Conservation (phyloP, 2,329 filamentous ascomycete species). For the Xylariaceae sp. region DNA sequence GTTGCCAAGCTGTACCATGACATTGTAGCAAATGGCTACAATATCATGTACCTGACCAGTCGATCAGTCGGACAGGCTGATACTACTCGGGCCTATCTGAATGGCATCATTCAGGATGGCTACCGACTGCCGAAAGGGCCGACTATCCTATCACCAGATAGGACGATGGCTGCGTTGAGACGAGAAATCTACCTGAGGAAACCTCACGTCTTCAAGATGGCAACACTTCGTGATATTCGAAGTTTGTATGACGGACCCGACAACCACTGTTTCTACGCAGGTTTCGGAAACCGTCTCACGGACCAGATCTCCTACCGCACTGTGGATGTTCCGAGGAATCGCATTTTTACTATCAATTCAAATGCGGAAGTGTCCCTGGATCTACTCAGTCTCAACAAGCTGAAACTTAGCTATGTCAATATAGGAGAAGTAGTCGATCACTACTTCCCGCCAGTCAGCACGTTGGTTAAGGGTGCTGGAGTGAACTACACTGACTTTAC, state of each 20-base stretch:
- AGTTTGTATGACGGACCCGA: slow-evolving; percentile 69
- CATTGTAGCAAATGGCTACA: slow-evolving; percentile 92
- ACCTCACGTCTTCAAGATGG: slow-evolving; percentile 99
- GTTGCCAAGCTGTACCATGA: slow-evolving; percentile 97
- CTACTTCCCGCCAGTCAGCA: slow-evolving; percentile 89
- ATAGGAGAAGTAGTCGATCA: slow-evolving; percentile 98
- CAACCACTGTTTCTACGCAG: slow-evolving; percentile 85
- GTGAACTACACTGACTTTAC: slow-evolving; percentile 97
- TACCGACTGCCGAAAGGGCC: slow-evolving; percentile 83
- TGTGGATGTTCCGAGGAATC: slow-evolving; percentile 87
- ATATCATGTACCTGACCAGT: slow-evolving; percentile 96
- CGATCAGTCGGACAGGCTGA: slow-evolving; percentile 92
- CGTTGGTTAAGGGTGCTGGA: slow-evolving; percentile 80
- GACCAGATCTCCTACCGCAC: slow-evolving; percentile 94
- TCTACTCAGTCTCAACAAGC: slow-evolving; percentile 82
- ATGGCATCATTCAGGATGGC: slow-evolving; percentile 82
- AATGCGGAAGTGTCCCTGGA: slow-evolving; percentile 94
- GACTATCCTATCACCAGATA: slow-evolving; percentile 89
- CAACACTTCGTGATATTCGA: slow-evolving; percentile 88
- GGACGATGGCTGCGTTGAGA: slow-evolving; percentile 86
- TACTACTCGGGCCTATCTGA: slow-evolving; percentile 80
- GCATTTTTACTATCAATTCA: slow-evolving; percentile 98
- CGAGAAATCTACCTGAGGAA: slow-evolving; percentile 93
- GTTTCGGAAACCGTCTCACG: slow-evolving; percentile 92
- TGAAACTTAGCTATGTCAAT: slow-evolving; percentile 93